Base-by-base conservation (phyloP, 2,329 filamentous ascomycete genomes). In the Myriosclerotinia curreyana region DNA sequence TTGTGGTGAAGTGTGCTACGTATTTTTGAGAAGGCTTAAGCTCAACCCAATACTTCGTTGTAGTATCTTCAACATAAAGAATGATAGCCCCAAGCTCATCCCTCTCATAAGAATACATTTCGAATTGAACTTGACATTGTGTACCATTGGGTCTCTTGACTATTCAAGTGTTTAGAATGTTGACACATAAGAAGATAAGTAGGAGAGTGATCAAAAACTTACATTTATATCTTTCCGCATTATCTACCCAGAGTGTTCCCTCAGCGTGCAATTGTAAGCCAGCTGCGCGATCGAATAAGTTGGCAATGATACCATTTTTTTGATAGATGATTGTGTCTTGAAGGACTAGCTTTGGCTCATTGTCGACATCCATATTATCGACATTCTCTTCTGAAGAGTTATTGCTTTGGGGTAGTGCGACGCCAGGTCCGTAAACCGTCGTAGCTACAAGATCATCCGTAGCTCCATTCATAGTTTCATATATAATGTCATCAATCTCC, bases 91-190 rank as follows among this genome's bases (percentile, higher is more conserved):
- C 42, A 49, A 63, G 51, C 11, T 46, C 61, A 51, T 63, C 54
- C 11, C 61, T 46, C 46, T 63, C 61, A 9, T 63, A 63, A n/a
- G 61, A 56, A 22, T 31, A 63, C 11, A 31, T 40, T 40, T 63
- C 44, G 15, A 63, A 63, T 48, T 36, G n/a, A 31, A 63, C 44
- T 22, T 40, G 42, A 14, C 61, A 63, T 22, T 58, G 31, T 31
- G 61, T 49, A 28, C 61, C 52, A 50, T 63, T 63, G 11, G 51
- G 61, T 48, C 38, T 63, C 42, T 63, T 55, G 3, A 63, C 61
- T 63, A 44, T 48, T 12, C 4, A n/a, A 20, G 12, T 3, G 31
- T 56, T 42, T n/a, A n/a, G 51, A 44, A 4, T 28, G 14, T 40
- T 3, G 6, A 25, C 20, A 17, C 25, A 4, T 20, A 20, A 31